Conservation (phyloP, 352 stramenopile species). For the Aphanomyces astaci region DNA sequence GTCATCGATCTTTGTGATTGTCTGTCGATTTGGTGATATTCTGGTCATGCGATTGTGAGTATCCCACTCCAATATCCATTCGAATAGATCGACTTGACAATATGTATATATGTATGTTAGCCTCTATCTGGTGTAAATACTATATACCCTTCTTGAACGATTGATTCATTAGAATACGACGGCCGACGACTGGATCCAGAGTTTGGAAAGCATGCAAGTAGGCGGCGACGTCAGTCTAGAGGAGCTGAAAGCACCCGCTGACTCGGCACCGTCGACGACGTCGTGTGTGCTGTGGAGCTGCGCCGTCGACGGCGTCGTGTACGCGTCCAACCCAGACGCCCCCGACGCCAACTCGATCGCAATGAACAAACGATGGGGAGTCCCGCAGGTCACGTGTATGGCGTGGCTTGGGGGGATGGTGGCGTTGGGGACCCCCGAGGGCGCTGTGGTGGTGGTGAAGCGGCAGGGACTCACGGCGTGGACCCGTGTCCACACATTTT, state of each 20-base stretch:
- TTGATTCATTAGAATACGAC: neutral
- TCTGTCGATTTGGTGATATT: too few relatives aligned
- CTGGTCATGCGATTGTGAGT: too few relatives aligned
- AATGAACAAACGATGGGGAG: constrained; percentile 18
- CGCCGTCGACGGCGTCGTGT: neutral
- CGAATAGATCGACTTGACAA: too few relatives aligned
- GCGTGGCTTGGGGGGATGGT: constrained; percentile 26
- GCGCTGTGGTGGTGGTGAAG: constrained; percentile 38
- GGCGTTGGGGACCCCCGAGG: constrained; percentile 36
- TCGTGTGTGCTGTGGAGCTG: constrained; percentile 2
- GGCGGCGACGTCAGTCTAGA: neutral
- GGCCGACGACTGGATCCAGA: neutral
- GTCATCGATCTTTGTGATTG: too few relatives aligned
- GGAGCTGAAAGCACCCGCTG: neutral
- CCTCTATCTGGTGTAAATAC: too few relatives aligned
- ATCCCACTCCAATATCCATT: too few relatives aligned
- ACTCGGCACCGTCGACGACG: neutral
- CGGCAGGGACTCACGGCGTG: neutral
- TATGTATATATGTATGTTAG: too few relatives aligned
- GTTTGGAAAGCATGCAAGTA: constrained; percentile 8
- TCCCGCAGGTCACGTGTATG: constrained; percentile 23
- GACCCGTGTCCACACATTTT: constrained; percentile 24
- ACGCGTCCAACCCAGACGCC: constrained; percentile 14
- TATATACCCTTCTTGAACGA: too few relatives aligned
- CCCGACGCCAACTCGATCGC: neutral